These are phyloP conservation scores for Lachnellula hyalina DNA, from an alignment of 2,329 filamentous ascomycete species.

Conservation along the genomic window DNA sequence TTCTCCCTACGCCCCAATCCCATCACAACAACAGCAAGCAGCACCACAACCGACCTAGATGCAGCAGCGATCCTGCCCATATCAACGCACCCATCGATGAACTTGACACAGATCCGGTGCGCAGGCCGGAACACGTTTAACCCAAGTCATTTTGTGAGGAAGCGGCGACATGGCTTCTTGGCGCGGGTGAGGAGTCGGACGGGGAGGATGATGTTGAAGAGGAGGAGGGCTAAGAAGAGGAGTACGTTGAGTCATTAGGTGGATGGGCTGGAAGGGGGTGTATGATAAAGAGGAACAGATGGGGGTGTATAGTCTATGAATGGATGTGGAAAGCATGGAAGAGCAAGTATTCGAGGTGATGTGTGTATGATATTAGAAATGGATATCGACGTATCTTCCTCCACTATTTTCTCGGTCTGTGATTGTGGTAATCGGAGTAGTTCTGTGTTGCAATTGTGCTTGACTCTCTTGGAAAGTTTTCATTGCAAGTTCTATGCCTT, in stretches of 20 bases:
- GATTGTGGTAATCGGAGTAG: too few relatives aligned
- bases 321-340: background rate
- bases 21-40: background rate
- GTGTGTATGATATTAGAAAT: too few relatives aligned
- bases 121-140: slow-evolving; percentile 31
- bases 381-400: too few relatives aligned
- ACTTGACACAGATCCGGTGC: slow-evolving; percentile 28
- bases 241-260: slow-evolving; percentile 31
- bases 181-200: slow-evolving; percentile 30
- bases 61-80: slow-evolving; percentile 15
- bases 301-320: background rate
- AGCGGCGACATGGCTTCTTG: slow-evolving; percentile 34
- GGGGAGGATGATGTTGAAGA: slow-evolving; percentile 26
- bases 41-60: background rate
- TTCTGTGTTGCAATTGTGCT: too few relatives aligned
- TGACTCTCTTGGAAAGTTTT: too few relatives aligned
- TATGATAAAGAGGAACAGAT: background rate
- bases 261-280: background rate
- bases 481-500: too few relatives aligned
- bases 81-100: slow-evolving; percentile 29
- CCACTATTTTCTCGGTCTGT: too few relatives aligned
- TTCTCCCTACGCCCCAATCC: slow-evolving; percentile 2
- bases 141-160: slow-evolving; percentile 34
- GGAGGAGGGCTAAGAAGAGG: slow-evolving; percentile 30
- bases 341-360: background rate